Evolutionary conservation across 73 alveolate species (phyloP), one percentile per base, ranked within the genome.

Genomic region (Tetrahymena elliotti): DNA sequence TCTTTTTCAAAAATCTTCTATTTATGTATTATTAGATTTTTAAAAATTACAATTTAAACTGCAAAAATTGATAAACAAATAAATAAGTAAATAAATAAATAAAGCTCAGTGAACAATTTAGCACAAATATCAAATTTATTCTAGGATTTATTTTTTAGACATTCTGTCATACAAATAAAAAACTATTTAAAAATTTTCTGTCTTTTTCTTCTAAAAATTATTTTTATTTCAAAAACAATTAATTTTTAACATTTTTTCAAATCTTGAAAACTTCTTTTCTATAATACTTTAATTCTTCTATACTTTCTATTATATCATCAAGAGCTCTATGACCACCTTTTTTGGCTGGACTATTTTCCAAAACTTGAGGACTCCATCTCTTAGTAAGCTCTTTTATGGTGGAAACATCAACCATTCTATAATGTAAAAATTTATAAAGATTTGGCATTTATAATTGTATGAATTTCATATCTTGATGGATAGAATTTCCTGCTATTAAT

Each of bases 401-500:
- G 4, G 98, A 92, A 18, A 97, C 99, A 96, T 97, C 99, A 0
- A 97, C 95, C 7, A 97, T 93, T n/a, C 99, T 92, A 84, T 97
- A 95, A 83, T 97, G 97, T 4, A 97, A 94, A 39, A 96, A 97
- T 4, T 96, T 52, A 83, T 96, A 94, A 15, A 97, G 96, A 34
- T 84, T 31, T 15, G 97, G 96, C 99, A 97, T 97, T 53, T 97
- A 96, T 93, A 95, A 96, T 37, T 35, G 37, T 5, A 97, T 84
- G 94, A 97, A 97, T 83, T 52, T 93, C 84, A 94, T 94, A 84
- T 97, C 99, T 92, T 39, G 83, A 52, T 96, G 94, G 7, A 97
- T 96, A 12, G 98, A 84, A 53, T 97, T 97, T 53, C 99, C 99
- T 13, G 99, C 99, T 82, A 97, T 35, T 8, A 94, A 97, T 24